Base-by-base conservation (phyloP, 1,139 yeast species). In the Kodamaea anthophila region DNA sequence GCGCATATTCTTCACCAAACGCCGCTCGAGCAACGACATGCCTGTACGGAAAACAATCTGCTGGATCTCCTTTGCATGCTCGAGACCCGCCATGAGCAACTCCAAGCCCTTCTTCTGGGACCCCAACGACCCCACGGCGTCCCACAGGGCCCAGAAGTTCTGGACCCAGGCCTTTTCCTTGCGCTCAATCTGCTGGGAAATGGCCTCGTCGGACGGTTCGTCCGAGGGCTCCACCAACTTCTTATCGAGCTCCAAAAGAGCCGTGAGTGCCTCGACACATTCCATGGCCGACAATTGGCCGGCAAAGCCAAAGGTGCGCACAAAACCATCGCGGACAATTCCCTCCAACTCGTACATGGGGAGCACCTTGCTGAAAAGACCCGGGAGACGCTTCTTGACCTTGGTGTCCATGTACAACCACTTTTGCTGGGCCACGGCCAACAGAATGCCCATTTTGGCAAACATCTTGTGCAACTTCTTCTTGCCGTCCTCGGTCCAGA, bases 61-160 rank as follows among this genome's bases (percentile, higher is more conserved):
- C 50, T 91, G 98, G 34, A 86, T 73, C 21, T 65, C 53, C 49
- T 86, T 86, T 5, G 98, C 97, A 42, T 77, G 76, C 26, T 74
- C 77, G 16, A 88, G 61, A 1, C 97, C 98, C 31, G 72, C 72
- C 22, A 68, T 52, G 16, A 91, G 62, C 5, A 78, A 53, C 22
- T 79, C 84, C 33, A 77, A 68, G 20, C 74, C 74, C 35, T 57
- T 65, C 14, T 64, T 51, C 9, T 40, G 36, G 4, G 42, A 37
- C 7, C 46, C 38, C 5, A 41, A 29, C 51, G 77, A 78, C 36
- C 53, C 62, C 29, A 88, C 62, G 1, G 97, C 86, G 57, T 91
- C 98, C 93, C 95, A 93, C 9, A 95, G 84, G 18, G 77, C 70
- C 97, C 98, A 91, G 52, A 93, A 93, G 49, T 88, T 87, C 31